Evolutionary conservation across 2,329 filamentous ascomycete species (phyloP), one percentile per base, ranked within the genome.

Genomic region (Xylariaceae sp.): DNA sequence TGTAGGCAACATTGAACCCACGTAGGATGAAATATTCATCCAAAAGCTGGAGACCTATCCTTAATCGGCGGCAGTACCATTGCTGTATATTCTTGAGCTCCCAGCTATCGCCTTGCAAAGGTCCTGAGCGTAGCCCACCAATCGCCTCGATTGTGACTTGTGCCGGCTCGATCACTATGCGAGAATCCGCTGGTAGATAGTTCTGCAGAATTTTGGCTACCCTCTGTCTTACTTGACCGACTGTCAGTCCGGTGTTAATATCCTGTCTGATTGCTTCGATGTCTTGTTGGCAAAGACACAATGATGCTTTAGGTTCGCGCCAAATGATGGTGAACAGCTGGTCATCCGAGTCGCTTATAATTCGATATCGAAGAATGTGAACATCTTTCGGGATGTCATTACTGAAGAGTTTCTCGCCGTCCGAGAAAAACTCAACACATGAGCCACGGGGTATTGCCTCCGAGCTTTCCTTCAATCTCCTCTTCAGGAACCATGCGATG

Each of bases 41-140:
- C 12, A 41, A 28, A 0, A 55, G 57, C 13, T 48, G 52, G 16
- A 71, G 19, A 38, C 63, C 55, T 28, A 71, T 56, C 9, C 53
- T 44, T n/a, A 73, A 50, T 52, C 64, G 60, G 2, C 63, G 63
- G 44, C 66, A 71, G 14, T 70, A 58, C 69, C 69, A 71, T 9
- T 47, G 43, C 18, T 50, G 46, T 36, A 68, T 49, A 19, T 63
- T 63, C 10, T 57, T 52, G 3, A 60, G 53, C 34, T 66, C 61
- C 71, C 71, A 73, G 44, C 56, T 59, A 19, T 65, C 61, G 12
- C 71, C 71, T 31, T 67, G 61, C 5, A 72, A 34, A 0, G 60
- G 48, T 5, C 67, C 65, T 2, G 60, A 59, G 14, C 63, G 59
- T 19, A 69, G 51, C 3, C 71, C 71, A 5, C 64, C 68, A 4